Conservation (phyloP, 805 yeast genomes). For the Zygosaccharomyces kombuchaensis region DNA sequence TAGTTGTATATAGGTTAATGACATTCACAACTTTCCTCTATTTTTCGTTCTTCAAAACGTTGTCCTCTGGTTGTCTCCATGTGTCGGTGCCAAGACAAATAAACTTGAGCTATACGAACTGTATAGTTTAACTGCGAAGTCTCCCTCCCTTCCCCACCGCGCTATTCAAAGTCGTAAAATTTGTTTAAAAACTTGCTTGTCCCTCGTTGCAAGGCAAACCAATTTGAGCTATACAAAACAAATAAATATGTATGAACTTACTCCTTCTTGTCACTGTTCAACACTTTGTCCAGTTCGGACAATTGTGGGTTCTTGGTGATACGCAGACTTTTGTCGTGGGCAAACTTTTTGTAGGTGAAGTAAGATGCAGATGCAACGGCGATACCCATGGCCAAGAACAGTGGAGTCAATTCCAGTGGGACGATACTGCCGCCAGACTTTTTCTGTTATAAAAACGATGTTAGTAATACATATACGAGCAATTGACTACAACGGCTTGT, state of each 20-base stretch:
- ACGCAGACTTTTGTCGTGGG: conserved; percentile 47
- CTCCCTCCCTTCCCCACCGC: no score
- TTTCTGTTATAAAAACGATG: conserved; percentile 28
- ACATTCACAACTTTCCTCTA: not conserved
- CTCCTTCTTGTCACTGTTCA: conserved; percentile 12
- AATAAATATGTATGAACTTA: conserved; percentile 1
- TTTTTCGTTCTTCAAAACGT: not conserved
- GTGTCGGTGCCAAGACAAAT: not conserved
- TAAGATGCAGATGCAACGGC: conserved; percentile 48
- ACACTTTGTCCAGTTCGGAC: conserved; percentile 32
- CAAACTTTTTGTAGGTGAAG: conserved; percentile 50
- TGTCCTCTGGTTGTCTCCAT: not conserved
- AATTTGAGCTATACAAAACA: not conserved
- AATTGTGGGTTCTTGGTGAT: conserved; percentile 43
- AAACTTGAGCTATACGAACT: no score
- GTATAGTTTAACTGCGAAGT: not conserved
- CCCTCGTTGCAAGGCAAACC: not conserved
- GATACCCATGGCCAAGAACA: conserved; percentile 52
- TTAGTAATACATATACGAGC: not conserved
- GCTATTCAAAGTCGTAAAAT: no score
- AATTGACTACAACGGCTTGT: not conserved
- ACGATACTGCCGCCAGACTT: conserved; percentile 36
- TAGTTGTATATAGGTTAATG: not conserved
- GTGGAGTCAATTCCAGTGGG: conserved; percentile 57
- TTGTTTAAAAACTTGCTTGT: no score